phyloP scores from a whole-genome alignment of 306 rosid species.

The Inga laurina region DNA sequence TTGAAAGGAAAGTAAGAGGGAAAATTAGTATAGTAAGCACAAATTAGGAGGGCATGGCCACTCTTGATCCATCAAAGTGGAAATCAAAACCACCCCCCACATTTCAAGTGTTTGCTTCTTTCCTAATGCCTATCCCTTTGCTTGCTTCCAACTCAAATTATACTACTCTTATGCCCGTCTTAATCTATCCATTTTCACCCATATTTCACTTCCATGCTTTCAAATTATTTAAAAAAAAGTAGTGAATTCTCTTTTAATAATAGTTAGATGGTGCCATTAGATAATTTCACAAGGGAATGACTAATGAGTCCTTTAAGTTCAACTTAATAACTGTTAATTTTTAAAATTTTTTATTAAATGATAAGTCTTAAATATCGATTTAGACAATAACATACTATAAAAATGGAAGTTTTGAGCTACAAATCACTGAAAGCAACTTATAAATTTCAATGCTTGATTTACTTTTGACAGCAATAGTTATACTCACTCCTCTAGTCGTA shows the following conservation, averaged over 20 bases:
- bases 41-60: constrained; percentile 11
- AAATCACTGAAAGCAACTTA: neutral
- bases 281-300: neutral
- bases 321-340: neutral
- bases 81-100: constrained; percentile 39
- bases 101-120: constrained; percentile 36
- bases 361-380: too few species aligned
- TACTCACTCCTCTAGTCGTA: too few species aligned
- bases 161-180: neutral
- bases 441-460: too few species aligned
- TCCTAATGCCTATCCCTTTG: constrained; percentile 18
- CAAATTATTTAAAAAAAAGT: neutral
- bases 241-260: neutral
- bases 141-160: constrained; percentile 15
- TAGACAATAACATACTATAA: too few species aligned
- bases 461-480: too few species aligned
- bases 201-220: neutral
- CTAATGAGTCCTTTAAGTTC: neutral
- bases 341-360: too few species aligned
- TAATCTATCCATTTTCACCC: neutral
- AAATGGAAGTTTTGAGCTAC: too few species aligned
- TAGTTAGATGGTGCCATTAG: neutral
- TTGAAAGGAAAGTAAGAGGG: neutral
- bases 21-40: neutral
- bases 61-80: constrained; percentile 39